Evolutionary conservation across 495 filamentous ascomycete genomes (phyloP), one percentile per base, ranked within the genome.

Genomic region (Talaromyces trachyspermus): DNA sequence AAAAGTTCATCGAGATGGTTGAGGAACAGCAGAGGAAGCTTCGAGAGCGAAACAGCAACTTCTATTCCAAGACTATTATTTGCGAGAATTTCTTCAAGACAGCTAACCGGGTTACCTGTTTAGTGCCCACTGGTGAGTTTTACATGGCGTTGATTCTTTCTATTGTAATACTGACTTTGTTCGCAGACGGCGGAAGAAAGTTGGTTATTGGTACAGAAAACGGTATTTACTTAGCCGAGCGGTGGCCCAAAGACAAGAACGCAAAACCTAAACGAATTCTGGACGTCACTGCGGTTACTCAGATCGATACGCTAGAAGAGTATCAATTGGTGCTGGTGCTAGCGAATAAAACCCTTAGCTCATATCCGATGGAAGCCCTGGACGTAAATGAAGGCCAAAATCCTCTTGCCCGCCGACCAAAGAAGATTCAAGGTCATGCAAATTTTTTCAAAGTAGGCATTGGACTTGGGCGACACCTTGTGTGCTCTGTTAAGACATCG

Each of bases 401-500:
- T 35, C 69, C 83, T 25, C 68, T 89, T 39, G 73, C 83, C 12
- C 95, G 95, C 60, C 74, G 89, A 15, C 86, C 89, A n/a, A 94
- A 91, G 74, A 95, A 95, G 72, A 96, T 99, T 56, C 89, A 90
- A 59, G 87, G 85, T 51, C 88, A 95, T 67, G 91, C 89, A 62
- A 95, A 91, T 67, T 97, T 96, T 69, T 97, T 99, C 82, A 95
- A 90, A 64, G 83, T 88, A 37, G 94, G 94, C 19, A 90, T 96
- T 54, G 96, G 92, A 60, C 77, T 95, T 18, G 91, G 94, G 41
- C 80, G 90, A 40, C 94, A 97, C 61, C 73, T 97, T 29, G 91
- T 99, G 15, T 95, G 89, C 63, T 89, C 86, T 49, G 92, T 95
- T 51, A 96, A 95, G 70, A 89, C 84, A 36, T 86, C 83, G 5